phyloP scores from a whole-genome alignment of 75 land plant genomes.

The Cryptomeria japonica region DNA sequence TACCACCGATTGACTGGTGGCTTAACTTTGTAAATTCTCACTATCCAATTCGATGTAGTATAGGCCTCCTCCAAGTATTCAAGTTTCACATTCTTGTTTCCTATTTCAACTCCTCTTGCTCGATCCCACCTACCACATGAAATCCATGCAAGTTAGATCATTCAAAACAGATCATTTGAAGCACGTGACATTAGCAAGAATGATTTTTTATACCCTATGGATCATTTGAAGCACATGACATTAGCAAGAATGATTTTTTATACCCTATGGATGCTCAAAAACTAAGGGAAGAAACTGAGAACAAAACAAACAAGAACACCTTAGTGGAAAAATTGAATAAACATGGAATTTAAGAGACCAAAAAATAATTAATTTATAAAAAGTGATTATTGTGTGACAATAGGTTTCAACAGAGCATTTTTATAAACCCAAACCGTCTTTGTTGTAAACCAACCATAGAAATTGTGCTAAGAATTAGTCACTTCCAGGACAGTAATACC shows the following conservation, averaged over 20 bases:
- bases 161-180: neutral
- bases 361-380: neutral
- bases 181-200: neutral
- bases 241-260: neutral
- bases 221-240: neutral
- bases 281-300: neutral
- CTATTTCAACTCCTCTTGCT: slow-evolving; percentile 98
- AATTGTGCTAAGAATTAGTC: neutral
- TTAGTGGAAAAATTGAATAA: neutral
- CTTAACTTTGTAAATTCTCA: slow-evolving; percentile 96
- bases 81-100: slow-evolving; percentile 89
- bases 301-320: neutral
- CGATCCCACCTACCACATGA: slow-evolving; percentile 83
- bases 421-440: neutral
- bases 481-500: neutral
- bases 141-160: neutral
- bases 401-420: neutral
- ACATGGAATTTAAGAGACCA: neutral
- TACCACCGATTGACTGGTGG: slow-evolving; percentile 88
- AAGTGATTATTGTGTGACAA: neutral
- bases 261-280: neutral
- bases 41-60: slow-evolving; percentile 98
- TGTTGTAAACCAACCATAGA: neutral
- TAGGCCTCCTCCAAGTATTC: slow-evolving; percentile 94
- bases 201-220: neutral